Evolutionary conservation across 2,329 filamentous ascomycete species (phyloP), one percentile per base, ranked within the genome.

Genomic region (Aspergillus proliferans): DNA sequence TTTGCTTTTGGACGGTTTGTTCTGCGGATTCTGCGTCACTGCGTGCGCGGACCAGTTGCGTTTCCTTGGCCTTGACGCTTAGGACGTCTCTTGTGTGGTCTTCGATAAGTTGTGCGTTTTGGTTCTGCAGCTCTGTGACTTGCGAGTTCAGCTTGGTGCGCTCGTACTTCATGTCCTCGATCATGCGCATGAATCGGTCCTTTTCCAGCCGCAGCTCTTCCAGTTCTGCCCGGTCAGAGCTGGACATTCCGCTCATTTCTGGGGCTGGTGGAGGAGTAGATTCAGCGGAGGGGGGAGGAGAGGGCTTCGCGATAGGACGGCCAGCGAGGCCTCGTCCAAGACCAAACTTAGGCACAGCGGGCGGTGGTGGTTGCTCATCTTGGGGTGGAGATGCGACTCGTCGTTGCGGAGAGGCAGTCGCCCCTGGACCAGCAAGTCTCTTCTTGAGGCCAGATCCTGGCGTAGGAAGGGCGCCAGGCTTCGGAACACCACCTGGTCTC

Each of bases 61-160:
- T 97, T 69, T 98, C 93, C 71, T 98, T 98, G 12, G 93, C 93
- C 69, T 97, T 97, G 73, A 98, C 94, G 59, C 90, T 93, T 39
- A 98, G 77, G 0, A 96, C 89, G 61, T 98, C 92, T 43, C 92
- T 81, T 0, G 93, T 98, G 67, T 97, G 92, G 61, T 97, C 92
- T 70, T 98, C 93, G 52, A 98, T 98, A 30, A 98, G 77, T 54
- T 93, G 87, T 21, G 93, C 93, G 62, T 98, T 98, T 66, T 96
- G 89, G 61, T 95, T 94, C 71, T 96, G 94, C 26, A 98, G 79
- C 70, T 97, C 93, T 58, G 92, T 86, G 39, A 97, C 86, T 67
- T 96, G 89, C 0, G 89, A 93, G 51, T 84, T 80, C 44, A 95
- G 79, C 62, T 86, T 91, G 50, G 84, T 82, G 53, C 88, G 85